Evolutionary conservation across 768 basidiomycete genomes (phyloP), one percentile per base, ranked within the genome.

Genomic region (Lentinula raphanica): DNA sequence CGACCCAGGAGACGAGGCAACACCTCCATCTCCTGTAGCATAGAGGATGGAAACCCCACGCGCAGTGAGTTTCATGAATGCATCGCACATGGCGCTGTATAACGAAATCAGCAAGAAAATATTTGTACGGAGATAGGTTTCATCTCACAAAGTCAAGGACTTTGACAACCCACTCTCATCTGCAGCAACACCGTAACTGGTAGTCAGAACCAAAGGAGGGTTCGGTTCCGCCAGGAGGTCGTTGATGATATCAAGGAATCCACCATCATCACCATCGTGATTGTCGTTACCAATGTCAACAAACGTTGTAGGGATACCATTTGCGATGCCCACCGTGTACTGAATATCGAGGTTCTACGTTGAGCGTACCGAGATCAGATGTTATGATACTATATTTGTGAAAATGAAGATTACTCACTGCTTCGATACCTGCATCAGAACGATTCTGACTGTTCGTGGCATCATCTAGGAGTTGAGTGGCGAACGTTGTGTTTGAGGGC

Each of bases 121-220:
- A 35, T 35, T 35, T 7, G 13, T 8, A 35, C 13, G 2, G 32
- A 35, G 3, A 8, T 35, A 35, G 3, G 32, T 35, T 35, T 35
- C 1, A 13, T 21, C 50, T 36, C 21, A 54, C 53, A 44, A 56
- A 19, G 54, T 56, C 42, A 56, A 48, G 13, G 27, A n/a, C 19
- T 25, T 49, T n/a, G 56, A 46, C 46, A 57, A n/a, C 12, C 39
- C 29, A n/a, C 56, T 75, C 12, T 76, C 74, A 55, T 78, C 76
- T 42, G 80, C 79, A 35, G 75, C 71, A 25, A 80, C 76, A 0
- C 69, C 75, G 60, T 82, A 82, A 59, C 76, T 78, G 0, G 76
- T 81, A 0, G 78, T 74, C 25, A 82, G 75, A 0, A 76, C 73
- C 64, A 77, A 77, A 5, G 79, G 77, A 1, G 58, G 58, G 3